Base-by-base conservation (phyloP, 2,329 filamentous ascomycete genomes). In the Paramyrothecium roridum region DNA sequence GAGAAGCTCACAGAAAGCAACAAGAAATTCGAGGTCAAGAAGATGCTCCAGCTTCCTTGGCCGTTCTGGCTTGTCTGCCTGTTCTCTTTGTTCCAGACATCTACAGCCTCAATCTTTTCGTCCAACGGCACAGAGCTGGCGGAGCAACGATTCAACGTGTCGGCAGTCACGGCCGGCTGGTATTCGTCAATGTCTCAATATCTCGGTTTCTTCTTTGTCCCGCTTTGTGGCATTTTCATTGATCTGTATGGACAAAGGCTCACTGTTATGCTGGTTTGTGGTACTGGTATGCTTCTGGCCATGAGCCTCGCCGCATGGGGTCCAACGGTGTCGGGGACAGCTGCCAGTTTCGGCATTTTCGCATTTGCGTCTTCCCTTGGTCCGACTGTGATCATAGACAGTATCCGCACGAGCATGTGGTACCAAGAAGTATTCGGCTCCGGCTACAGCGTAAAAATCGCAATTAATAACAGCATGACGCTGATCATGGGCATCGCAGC, bases 401-500 rank as follows among this genome's bases (percentile, higher is more conserved):
- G 79, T 21, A 83, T 86, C 23, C 80, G 84, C 17, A 85, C 83
- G 0, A 76, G 77, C 1, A 78, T 87, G 66, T 85, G 81, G 80
- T 75, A 84, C 23, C 80, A 83, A 54, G 80, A 80, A 2, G 80
- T 84, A 0, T 87, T 86, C 56, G 84, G 83, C 0, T 80, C 81
- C 0, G 84, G 80, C 0, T 86, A 86, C 56, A 76, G 81, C 1
- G 67, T 85, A 54, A 87, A 87, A 56, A 78, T 86, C 37, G 80
- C 80, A 21, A 81, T 85, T 63, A 86, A 86, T 63, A 87, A 87
- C 65, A 79, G 77, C 30, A 85, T 85, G 80, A 84, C 75, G 56
- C 84, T 86, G 56, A 81, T 86, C 52, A 72, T 86, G 1, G 73
- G 81, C 0, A 78, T 86, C 47, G 70, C 85, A 20, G 79, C 81